Percentiles rank a stretch among this genome's conserved stretches.
These are phyloP conservation scores for Rosa lucieae DNA, from an alignment of 306 rosid species.

Conservation along the genomic window DNA sequence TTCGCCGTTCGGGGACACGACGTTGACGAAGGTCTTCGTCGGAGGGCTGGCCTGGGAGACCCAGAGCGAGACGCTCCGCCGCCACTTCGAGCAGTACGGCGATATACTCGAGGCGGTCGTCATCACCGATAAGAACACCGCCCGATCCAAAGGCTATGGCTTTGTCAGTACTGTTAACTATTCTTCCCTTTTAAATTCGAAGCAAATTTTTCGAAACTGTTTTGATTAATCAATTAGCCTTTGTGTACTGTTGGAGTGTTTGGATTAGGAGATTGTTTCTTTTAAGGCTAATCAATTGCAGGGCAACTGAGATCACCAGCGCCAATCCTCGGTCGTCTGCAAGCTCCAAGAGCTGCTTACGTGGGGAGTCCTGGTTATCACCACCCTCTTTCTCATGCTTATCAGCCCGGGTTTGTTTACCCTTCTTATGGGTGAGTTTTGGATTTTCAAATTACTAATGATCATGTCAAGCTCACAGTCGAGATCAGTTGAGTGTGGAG, in stretches of 20 bases:
- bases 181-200: neutral
- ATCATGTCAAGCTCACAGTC: neutral
- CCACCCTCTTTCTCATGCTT: conserved; percentile 22
- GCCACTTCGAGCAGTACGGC: conserved; percentile 35
- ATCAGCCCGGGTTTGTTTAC: conserved; percentile 25
- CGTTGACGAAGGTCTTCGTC: conserved; percentile 39
- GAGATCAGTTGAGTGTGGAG: conserved; percentile 1
- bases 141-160: conserved; percentile 44
- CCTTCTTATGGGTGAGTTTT: conserved; percentile 30
- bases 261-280: neutral
- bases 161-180: conserved; percentile 25
- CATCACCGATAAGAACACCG: conserved; percentile 34
- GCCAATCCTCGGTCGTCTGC: conserved; percentile 19
- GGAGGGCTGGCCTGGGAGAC: conserved; percentile 47
- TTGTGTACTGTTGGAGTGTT: neutral
- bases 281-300: neutral
- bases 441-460: neutral
- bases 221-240: neutral
- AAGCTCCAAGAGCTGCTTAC: conserved; percentile 19
- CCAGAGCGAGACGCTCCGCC: conserved; percentile 24
- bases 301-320: conserved; percentile 21
- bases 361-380: conserved; percentile 25
- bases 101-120: conserved; percentile 43
- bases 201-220: neutral
- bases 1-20: conserved; percentile 35